These are phyloP conservation scores for Phytophthora nicotianae DNA, from an alignment of 352 stramenopile genomes.

Conservation along the genomic window DNA sequence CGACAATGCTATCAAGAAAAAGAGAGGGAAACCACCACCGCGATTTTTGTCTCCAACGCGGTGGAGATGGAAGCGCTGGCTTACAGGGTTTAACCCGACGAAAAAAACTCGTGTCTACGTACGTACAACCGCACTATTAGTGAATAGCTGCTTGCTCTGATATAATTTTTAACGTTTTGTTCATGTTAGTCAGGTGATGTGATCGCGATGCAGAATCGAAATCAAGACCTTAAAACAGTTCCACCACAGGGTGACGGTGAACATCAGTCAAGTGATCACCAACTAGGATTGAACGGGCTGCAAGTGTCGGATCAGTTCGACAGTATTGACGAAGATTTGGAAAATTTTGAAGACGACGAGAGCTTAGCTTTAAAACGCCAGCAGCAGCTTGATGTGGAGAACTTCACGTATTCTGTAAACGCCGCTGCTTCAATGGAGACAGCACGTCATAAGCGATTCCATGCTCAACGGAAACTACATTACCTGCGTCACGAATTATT, in stretches of 20 bases:
- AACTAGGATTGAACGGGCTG: slow-evolving; percentile 10
- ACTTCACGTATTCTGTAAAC: slow-evolving; percentile 68
- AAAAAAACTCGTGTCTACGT: slow-evolving; percentile 51
- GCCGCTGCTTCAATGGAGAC: slow-evolving; percentile 48
- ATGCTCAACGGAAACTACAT: slow-evolving; percentile 70
- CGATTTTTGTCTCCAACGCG: slow-evolving; percentile 22
- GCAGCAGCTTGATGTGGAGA: slow-evolving; percentile 38
- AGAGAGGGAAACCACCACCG: slow-evolving; percentile 8
- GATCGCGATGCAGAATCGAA: slow-evolving; percentile 19
- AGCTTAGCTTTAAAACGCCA: neutral
- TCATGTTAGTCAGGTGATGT: slow-evolving; percentile 30
- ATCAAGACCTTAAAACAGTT: slow-evolving; percentile 6
- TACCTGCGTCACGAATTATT: slow-evolving; percentile 85
- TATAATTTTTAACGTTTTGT: neutral
- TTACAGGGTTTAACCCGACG: slow-evolving; percentile 12
- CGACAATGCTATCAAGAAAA: slow-evolving; percentile 15
- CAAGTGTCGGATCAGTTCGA: slow-evolving; percentile 11
- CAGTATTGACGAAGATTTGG: slow-evolving; percentile 10
- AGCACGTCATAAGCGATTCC: slow-evolving; percentile 62
- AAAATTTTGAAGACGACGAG: slow-evolving; percentile 13
- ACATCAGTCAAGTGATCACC: slow-evolving; percentile 6
- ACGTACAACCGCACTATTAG: slow-evolving; percentile 5
- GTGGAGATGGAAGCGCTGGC: slow-evolving; percentile 37
- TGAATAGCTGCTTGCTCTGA: neutral
- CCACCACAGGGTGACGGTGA: slow-evolving; percentile 5